Base-by-base conservation (phyloP, 2,329 filamentous ascomycete genomes). In the Trichoderma koningii region DNA sequence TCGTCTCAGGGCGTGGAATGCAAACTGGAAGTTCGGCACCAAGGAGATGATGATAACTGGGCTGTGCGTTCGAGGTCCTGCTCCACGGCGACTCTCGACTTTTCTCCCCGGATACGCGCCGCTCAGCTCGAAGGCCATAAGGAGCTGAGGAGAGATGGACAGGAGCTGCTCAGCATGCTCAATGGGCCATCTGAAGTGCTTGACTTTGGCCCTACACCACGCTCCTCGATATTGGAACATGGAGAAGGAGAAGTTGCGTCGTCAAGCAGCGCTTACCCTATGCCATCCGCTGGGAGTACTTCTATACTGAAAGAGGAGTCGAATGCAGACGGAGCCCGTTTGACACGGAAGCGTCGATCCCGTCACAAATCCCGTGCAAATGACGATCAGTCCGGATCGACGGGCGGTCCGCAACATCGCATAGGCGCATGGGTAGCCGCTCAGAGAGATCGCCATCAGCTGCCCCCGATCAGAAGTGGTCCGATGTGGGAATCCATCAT, bases 51-150 rank as follows among this genome's bases (percentile, higher is more conserved):
- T 38, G n/a, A 41, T 10, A 12, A 15, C 6, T 28, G 47, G 26
- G 21, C 12, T 9, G 17, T 23, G 14, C 60, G 50, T 53, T 53
- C 50, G 9, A 45, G 60, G 19, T 63, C 60, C 19, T 30, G 41
- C 38, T 63, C 60, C 6, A 45, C 41, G 15, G 50, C 41, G 23
- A 63, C 60, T 45, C 60, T 63, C 23, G 60, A 63, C 28, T 23
- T 62, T 17, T n/a, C 21, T 4, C 50, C 23, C 7, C 23, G 30
- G 7, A n/a, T 14, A 19, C 12, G 17, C 12, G 42, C n/a, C 21
- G 38, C 21, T 51, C 57, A 21, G 7, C 19, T 17, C 7, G 21
- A 42, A 17, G 28, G 12, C 19, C 3, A 17, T 14, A 19, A 14
- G 28, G 26, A 21, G 5, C 6, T 15, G 17, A 38, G 38, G 0